Conservation (phyloP, 2,329 filamentous ascomycete species). For the Apiospora aurea region DNA sequence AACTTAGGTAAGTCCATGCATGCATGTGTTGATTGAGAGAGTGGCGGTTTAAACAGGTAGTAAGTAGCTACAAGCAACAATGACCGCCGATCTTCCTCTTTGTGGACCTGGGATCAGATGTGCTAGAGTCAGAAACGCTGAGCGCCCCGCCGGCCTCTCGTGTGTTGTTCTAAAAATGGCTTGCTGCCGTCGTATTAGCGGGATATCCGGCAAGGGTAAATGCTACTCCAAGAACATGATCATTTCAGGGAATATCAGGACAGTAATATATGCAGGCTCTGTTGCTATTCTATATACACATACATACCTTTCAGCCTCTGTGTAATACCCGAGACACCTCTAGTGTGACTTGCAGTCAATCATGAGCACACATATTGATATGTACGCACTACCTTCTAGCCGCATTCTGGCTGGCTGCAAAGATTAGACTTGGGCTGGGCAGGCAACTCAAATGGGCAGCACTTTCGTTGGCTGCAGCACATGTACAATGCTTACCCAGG, state of each 20-base stretch:
- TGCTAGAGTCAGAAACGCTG: constrained; percentile 17
- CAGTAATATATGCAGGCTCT: neutral
- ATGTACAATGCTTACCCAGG: neutral
- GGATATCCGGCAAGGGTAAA: constrained; percentile 7
- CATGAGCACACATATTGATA: neutral
- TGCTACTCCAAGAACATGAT: neutral
- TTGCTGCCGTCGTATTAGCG: neutral
- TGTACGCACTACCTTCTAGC: neutral
- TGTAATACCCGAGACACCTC: neutral
- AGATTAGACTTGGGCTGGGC: neutral
- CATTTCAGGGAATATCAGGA: neutral
- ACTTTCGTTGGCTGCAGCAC: neutral
- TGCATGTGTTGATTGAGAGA: constrained; percentile 8
- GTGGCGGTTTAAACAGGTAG: neutral
- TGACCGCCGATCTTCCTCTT: constrained; percentile 13
- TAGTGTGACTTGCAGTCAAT: too few relatives aligned
- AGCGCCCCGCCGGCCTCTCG: neutral
- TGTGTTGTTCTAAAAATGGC: neutral
- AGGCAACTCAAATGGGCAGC: neutral
- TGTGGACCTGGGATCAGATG: constrained; percentile 14
- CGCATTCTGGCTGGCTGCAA: neutral
- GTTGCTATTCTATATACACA: too few relatives aligned
- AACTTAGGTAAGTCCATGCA: neutral
- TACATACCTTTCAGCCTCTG: neutral
- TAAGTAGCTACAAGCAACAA: too few relatives aligned